A percentile compares a stretch with the other conserved stretches of the same genome.
phyloP scores from a whole-genome alignment of 345 rosid species.

The Citrus australasica region DNA sequence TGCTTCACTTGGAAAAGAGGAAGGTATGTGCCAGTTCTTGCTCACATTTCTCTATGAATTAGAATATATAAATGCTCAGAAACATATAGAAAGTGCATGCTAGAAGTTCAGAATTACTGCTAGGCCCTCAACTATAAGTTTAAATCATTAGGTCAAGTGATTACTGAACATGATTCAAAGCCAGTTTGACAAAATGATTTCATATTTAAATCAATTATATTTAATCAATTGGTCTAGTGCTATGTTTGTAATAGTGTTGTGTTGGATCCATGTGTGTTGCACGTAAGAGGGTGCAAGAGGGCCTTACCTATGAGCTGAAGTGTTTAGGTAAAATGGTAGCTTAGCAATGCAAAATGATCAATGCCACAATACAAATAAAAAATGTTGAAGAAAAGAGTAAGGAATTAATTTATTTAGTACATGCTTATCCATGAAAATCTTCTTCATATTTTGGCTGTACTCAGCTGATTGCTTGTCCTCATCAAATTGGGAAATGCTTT shows the following conservation, averaged over 20 bases:
- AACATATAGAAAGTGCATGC: not conserved
- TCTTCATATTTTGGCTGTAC: slow-evolving; percentile 42
- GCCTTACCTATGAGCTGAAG: not conserved
- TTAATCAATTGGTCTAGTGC: not conserved
- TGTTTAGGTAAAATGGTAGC: not conserved
- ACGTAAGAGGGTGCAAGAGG: not conserved
- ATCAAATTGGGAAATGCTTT: slow-evolving; percentile 26
- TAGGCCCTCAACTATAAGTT: not conserved
- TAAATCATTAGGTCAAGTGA: not conserved
- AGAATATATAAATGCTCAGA: slow-evolving; percentile 5
- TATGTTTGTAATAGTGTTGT: not conserved
- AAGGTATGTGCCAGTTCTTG: slow-evolving; percentile 96
- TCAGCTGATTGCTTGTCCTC: slow-evolving; percentile 28
- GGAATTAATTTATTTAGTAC: slow-evolving; percentile 32
- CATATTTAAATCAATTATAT: not conserved
- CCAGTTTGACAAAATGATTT: not conserved
- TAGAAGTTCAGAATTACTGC: not conserved
- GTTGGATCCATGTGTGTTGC: not conserved
- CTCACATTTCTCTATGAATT: slow-evolving; percentile 83
- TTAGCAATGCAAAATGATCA: not conserved
- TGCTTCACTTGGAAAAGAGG: slow-evolving; percentile 83
- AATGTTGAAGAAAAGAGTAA: slow-evolving; percentile 2
- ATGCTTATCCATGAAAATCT: slow-evolving; percentile 85
- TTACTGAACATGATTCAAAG: not conserved
- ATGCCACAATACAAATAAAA: not conserved